phyloP scores from a whole-genome alignment of 352 stramenopile genomes.

The Phytophthora europaea region DNA sequence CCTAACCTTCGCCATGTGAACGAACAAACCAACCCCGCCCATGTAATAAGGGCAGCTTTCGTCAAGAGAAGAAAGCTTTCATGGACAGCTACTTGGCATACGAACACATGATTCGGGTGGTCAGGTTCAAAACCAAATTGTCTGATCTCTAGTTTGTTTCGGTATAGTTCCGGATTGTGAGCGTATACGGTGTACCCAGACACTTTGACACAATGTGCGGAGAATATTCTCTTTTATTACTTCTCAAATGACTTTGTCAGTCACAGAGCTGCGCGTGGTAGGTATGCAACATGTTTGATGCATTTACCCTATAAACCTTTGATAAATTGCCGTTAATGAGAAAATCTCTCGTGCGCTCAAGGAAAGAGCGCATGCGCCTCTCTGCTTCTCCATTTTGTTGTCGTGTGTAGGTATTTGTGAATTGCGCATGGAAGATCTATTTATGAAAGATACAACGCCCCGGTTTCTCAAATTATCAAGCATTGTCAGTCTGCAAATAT shows the following conservation, averaged over 20 bases:
- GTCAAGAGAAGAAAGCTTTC: too few species aligned
- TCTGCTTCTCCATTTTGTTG: conserved; percentile 38
- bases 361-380: conserved; percentile 31
- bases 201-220: conserved; percentile 14
- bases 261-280: conserved; percentile 17
- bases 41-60: too few species aligned
- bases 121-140: too few species aligned
- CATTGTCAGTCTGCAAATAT: conserved; percentile 34
- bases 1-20: too few species aligned
- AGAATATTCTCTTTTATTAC: conserved; percentile 21
- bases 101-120: too few species aligned
- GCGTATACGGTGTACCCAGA: conserved; percentile 24
- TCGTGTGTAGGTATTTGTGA: conserved; percentile 34
- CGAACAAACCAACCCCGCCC: too few species aligned
- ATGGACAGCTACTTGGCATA: too few species aligned
- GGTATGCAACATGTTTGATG: conserved; percentile 9
- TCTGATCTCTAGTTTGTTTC: conserved; percentile 28
- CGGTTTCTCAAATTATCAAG: conserved; percentile 29
- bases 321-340: conserved; percentile 28
- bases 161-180: conserved; percentile 11
- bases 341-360: conserved; percentile 24
- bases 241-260: conserved; percentile 21
- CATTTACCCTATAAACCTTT: conserved; percentile 16
- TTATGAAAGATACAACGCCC: conserved; percentile 28
- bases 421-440: conserved; percentile 26